A percentile compares a stretch with the other conserved stretches of the same genome.
These are phyloP conservation scores for Podospora anserina DNA, from an alignment of 495 filamentous ascomycete genomes.

Conservation along the genomic window DNA sequence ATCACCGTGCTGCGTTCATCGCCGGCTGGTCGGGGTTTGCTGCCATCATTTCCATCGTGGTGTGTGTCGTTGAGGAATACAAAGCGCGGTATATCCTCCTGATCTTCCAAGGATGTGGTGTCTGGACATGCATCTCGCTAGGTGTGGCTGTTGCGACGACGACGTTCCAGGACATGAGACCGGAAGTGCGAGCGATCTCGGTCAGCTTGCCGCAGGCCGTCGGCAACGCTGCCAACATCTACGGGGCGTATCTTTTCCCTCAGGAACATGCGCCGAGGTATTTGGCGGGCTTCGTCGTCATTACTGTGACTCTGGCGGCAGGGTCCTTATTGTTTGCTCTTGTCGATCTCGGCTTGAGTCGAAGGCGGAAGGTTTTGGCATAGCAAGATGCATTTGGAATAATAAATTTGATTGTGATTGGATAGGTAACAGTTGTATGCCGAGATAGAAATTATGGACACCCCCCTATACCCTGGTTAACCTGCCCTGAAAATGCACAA, in stretches of 20 bases:
- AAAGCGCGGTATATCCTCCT: slow-evolving; percentile 52
- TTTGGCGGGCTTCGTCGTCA: slow-evolving; percentile 29
- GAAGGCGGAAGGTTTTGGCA: background rate
- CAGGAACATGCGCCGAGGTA: slow-evolving; percentile 28
- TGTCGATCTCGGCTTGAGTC: background rate
- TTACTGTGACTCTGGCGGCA: slow-evolving; percentile 4
- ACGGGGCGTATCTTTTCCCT: slow-evolving; percentile 40
- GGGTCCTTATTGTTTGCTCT: background rate
- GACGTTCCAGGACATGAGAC: slow-evolving; percentile 40
- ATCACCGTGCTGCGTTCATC: slow-evolving; percentile 30
- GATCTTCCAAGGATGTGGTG: slow-evolving; percentile 49
- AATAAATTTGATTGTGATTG: background rate
- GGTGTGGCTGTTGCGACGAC: slow-evolving; percentile 44
- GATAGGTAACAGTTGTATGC: background rate
- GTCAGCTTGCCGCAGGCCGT: slow-evolving; percentile 51
- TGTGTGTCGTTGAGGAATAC: slow-evolving; percentile 43
- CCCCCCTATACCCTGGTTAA: background rate
- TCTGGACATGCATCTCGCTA: slow-evolving; percentile 47
- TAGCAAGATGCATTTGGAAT: background rate
- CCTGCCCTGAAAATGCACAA: background rate
- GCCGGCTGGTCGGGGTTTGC: slow-evolving; percentile 41
- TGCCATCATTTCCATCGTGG: slow-evolving; percentile 42
- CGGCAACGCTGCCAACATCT: slow-evolving; percentile 52
- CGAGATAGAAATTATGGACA: background rate
- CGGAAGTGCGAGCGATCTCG: slow-evolving; percentile 44